Conservation (phyloP, 805 yeast genomes). For the Kodamaea leandrae region DNA sequence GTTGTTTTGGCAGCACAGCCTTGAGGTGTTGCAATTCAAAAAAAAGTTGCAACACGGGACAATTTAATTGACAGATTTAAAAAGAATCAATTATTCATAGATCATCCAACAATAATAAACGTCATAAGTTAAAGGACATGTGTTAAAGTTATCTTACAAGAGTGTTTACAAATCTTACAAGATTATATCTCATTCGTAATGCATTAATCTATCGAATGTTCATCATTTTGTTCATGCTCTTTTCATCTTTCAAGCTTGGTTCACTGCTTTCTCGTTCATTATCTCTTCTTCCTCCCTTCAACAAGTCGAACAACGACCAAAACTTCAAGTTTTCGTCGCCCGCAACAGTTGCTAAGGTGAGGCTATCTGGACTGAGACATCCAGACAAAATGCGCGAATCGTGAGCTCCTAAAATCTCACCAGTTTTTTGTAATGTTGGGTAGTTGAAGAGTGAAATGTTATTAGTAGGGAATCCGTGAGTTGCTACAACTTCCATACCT, state of each 20-base stretch:
- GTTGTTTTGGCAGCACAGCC: too few relatives aligned
- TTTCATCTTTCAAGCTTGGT: slow-evolving; percentile 12
- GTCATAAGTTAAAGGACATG: too few relatives aligned
- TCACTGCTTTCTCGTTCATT: slow-evolving; percentile 13
- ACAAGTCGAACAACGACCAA: slow-evolving; percentile 80
- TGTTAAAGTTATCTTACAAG: too few relatives aligned
- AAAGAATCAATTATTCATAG: too few relatives aligned
- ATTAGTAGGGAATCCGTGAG: slow-evolving; percentile 92
- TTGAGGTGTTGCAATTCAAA: not conserved
- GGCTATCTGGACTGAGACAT: slow-evolving; percentile 84
- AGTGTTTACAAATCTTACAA: too few relatives aligned
- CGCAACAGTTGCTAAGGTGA: slow-evolving; percentile 89
- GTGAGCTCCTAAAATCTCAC: slow-evolving; percentile 83
- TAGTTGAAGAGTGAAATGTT: slow-evolving; percentile 79
- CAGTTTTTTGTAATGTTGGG: slow-evolving; percentile 82
- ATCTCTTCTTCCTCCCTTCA: slow-evolving; percentile 24
- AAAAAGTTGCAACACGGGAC: not conserved
- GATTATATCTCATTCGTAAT: too few relatives aligned
- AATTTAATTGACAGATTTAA: not conserved
- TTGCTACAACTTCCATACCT: slow-evolving; percentile 83
- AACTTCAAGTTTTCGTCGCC: slow-evolving; percentile 96
- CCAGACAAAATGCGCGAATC: slow-evolving; percentile 84
- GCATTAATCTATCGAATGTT: slow-evolving; percentile 18
- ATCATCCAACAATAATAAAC: too few relatives aligned
- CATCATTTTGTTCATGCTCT: slow-evolving; percentile 26